Conservation (phyloP, 1,139 yeast genomes). For the Geotrichum macrosporum region DNA sequence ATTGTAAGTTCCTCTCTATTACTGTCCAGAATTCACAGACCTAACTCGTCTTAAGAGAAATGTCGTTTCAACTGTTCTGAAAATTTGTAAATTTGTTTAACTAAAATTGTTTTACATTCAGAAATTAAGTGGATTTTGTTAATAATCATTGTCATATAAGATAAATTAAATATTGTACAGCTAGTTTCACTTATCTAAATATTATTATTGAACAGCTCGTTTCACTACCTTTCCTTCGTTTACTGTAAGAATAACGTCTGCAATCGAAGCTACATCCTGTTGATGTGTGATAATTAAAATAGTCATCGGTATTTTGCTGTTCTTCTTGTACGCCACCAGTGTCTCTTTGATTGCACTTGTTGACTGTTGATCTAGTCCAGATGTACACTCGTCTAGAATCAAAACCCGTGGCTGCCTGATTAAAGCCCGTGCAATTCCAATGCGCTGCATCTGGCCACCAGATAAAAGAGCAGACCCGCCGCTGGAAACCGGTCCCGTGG, state of each 20-base stretch:
- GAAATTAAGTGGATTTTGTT: too few relatives aligned
- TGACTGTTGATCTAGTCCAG: conserved; percentile 62
- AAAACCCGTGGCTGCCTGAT: conserved; percentile 55
- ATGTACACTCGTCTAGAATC: conserved; percentile 69
- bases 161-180: too few relatives aligned
- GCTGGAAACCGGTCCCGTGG: conserved; percentile 28
- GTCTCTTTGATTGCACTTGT: conserved; percentile 39
- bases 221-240: conserved; percentile 13
- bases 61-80: too few relatives aligned
- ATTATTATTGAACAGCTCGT: neutral
- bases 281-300: conserved; percentile 87
- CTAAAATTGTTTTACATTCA: too few relatives aligned
- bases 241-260: conserved; percentile 33
- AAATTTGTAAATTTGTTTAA: too few relatives aligned
- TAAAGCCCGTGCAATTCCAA: conserved; percentile 79
- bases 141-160: neutral
- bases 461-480: conserved; percentile 44
- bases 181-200: too few relatives aligned
- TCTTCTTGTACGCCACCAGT: conserved; percentile 52
- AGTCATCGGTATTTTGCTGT: conserved; percentile 46
- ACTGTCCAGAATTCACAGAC: too few relatives aligned
- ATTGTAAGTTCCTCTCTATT: too few relatives aligned
- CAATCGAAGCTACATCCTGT: conserved; percentile 57
- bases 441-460: conserved; percentile 86
- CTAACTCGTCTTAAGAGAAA: too few relatives aligned